These are phyloP conservation scores for Lipomyces yamanashiensis DNA, from an alignment of 805 yeast genomes.

Conservation along the genomic window DNA sequence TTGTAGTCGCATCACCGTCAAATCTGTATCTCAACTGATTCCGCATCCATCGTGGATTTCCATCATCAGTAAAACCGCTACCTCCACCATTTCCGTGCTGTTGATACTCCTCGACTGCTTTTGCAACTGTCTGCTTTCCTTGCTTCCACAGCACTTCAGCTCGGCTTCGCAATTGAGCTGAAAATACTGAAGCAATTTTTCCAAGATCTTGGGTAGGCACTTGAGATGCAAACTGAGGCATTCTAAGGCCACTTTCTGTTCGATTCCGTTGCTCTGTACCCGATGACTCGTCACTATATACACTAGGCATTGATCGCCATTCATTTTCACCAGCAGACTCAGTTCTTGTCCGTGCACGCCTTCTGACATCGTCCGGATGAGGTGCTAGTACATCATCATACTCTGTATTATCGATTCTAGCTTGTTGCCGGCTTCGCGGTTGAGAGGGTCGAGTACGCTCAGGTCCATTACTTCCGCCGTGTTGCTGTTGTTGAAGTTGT, in stretches of 20 bases:
- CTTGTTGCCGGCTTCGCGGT: not conserved
- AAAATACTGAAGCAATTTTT: slow-evolving; percentile 49
- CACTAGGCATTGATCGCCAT: slow-evolving; percentile 34
- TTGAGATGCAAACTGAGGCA: slow-evolving; percentile 11
- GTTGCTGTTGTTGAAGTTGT: slow-evolving; percentile 24
- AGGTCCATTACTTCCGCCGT: not conserved
- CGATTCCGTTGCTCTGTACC: not conserved
- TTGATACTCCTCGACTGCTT: slow-evolving; percentile 62
- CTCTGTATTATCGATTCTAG: not conserved
- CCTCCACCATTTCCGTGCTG: slow-evolving; percentile 15
- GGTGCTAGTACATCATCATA: slow-evolving; percentile 14
- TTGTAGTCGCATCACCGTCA: slow-evolving; percentile 22
- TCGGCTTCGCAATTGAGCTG: slow-evolving; percentile 59
- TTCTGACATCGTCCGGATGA: slow-evolving; percentile 12
- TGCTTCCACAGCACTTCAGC: slow-evolving; percentile 64
- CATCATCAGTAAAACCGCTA: slow-evolving; percentile 10
- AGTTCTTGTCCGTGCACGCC: not conserved
- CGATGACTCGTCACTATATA: slow-evolving; percentile 16
- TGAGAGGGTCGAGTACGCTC: not conserved
- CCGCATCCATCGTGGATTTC: slow-evolving; percentile 34
- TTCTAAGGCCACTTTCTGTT: not conserved
- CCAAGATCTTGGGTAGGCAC: slow-evolving; percentile 33
- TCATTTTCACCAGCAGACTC: slow-evolving; percentile 11
- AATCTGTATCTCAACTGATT: slow-evolving; percentile 20
- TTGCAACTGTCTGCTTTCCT: slow-evolving; percentile 63